Evolutionary conservation across 2,329 filamentous ascomycete species (phyloP), one percentile per base, ranked within the genome.

Genomic region (Pyricularia grisea): DNA sequence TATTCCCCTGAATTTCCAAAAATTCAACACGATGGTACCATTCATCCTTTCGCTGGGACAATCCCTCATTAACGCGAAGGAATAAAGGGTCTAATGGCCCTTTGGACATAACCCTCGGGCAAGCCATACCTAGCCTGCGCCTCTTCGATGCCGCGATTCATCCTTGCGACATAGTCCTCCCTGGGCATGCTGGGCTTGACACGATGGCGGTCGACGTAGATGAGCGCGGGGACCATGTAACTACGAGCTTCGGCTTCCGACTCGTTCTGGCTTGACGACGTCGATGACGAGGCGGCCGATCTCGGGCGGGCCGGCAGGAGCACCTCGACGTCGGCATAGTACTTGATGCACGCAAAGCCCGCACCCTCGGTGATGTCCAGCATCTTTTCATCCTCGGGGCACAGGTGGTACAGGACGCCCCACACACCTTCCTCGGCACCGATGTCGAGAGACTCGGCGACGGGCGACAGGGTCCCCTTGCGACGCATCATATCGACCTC

Each of bases 311-410:
- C 36, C 11, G 33, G n/a, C 28, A 25, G 12, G 9, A 72, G 68
- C 23, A 84, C 80, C n/a, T 81, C 77, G 7, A 83, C 80, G 0
- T 73, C 65, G 1, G 84, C 73, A 17, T 77, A 73, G 61, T 83
- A 79, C 74, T 89, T 90, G 50, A 82, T 81, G 74, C 91, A 91
- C 1, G 83, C 83, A n/a, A 73, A 72, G 0, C 87, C 86, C 0
- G 91, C 88, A 65, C 87, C 88, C 77, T 92, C 89, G 72, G 82
- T 85, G 0, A 67, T 68, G 73, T 90, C 88, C 0, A 90, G 80
- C 0, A 69, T 70, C 4, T 70, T 73, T 75, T 88, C 86, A 72
- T 89, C 87, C 0, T 73, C 66, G 0, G 77, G 73, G 10, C 80
- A 75, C 0, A 89, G 77, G 9, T 78, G 77, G 74, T 88, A 89